Percentiles rank a stretch among this genome's conserved stretches.
phyloP scores from a whole-genome alignment of 148 eudicot genomes.

The Spergularia bocconei region DNA sequence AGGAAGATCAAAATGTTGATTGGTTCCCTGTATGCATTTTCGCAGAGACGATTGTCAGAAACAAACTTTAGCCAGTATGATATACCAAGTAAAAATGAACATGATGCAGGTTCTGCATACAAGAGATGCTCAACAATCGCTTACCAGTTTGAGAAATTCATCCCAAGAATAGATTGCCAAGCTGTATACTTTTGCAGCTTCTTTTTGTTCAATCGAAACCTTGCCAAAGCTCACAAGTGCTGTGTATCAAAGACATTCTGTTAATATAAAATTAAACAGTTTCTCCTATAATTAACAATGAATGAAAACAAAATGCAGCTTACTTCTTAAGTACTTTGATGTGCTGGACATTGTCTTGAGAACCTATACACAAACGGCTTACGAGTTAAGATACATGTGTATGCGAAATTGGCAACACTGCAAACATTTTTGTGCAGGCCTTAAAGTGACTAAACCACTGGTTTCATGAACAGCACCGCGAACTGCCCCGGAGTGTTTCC shows the following conservation, averaged over 20 bases:
- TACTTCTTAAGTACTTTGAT: constrained; percentile 51
- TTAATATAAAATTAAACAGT: background rate
- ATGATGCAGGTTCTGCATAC: background rate
- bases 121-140: constrained; percentile 1
- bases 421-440: too few relatives aligned
- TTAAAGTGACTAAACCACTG: background rate
- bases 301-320: constrained; percentile 25
- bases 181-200: constrained; percentile 36
- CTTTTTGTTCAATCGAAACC: constrained; percentile 41
- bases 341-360: constrained; percentile 54
- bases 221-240: constrained; percentile 71
- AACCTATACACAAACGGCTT: constrained; percentile 32
- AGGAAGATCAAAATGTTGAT: constrained; percentile 62
- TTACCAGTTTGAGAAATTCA: constrained; percentile 53
- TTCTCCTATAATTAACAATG: background rate
- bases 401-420: background rate
- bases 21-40: constrained; percentile 45
- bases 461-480: background rate
- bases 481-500: background rate
- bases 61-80: background rate
- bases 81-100: background rate
- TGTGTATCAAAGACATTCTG: constrained; percentile 22
- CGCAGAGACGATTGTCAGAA: constrained; percentile 16
- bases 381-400: background rate
- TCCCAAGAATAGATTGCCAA: constrained; percentile 59